A percentile compares a stretch with the other conserved stretches of the same genome.
phyloP scores from a whole-genome alignment of 2,329 filamentous ascomycete genomes.

The Cryphonectria radicalis region DNA sequence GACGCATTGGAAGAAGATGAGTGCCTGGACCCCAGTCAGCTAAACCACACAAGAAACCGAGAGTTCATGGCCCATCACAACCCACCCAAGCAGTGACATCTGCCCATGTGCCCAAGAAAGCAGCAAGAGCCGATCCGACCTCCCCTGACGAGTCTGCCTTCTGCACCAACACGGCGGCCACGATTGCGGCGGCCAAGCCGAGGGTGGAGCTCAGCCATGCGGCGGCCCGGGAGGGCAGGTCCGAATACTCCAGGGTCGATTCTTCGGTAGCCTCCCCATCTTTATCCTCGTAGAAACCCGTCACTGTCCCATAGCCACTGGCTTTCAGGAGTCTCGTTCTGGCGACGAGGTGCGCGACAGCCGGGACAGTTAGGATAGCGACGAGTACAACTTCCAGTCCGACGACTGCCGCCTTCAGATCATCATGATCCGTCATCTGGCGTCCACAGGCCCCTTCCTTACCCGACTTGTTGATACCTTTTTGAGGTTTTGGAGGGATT shows the following conservation, averaged over 20 bases:
- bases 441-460: background rate
- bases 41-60: background rate
- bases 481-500: background rate
- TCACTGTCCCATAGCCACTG: slow-evolving; percentile 32
- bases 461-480: too few species aligned
- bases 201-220: slow-evolving; percentile 34
- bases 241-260: slow-evolving; percentile 39
- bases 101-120: slow-evolving; percentile 28
- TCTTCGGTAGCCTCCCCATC: slow-evolving; percentile 41
- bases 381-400: slow-evolving; percentile 25
- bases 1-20: slow-evolving; percentile 37
- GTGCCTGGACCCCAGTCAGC: slow-evolving; percentile 28
- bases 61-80: slow-evolving; percentile 2
- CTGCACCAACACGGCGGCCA: slow-evolving; percentile 31
- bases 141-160: background rate
- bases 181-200: slow-evolving; percentile 36
- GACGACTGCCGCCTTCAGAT: slow-evolving; percentile 20
- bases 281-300: slow-evolving; percentile 37
- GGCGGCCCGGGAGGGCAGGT: slow-evolving; percentile 35
- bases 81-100: slow-evolving; percentile 35
- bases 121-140: background rate
- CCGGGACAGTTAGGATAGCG: slow-evolving; percentile 32
- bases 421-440: slow-evolving; percentile 25
- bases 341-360: slow-evolving; percentile 28
- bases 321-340: slow-evolving; percentile 25